A percentile compares a stretch with the other conserved stretches of the same genome.
Evolutionary conservation across 2,329 filamentous ascomycete genomes (phyloP).

Genomic region (Trichoderma sp.): DNA sequence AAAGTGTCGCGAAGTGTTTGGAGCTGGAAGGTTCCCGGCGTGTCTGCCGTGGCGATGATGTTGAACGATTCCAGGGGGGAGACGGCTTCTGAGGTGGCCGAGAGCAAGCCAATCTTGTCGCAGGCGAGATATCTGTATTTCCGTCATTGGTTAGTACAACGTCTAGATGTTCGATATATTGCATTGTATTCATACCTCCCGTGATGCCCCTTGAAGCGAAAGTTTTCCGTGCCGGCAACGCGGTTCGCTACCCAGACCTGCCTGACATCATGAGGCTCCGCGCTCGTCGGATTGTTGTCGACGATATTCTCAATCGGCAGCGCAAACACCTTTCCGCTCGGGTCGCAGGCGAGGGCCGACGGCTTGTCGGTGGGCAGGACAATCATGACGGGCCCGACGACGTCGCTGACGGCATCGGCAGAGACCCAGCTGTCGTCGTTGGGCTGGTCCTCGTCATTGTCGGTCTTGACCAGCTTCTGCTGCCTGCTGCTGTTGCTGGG

Average conservation of each 20-base stretch:
- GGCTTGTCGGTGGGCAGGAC: constrained; percentile 74
- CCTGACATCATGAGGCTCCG: constrained; percentile 91
- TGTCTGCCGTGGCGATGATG: constrained; percentile 61
- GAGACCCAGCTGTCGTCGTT: constrained; percentile 90
- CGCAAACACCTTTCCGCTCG: constrained; percentile 81
- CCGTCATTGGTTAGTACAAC: background rate
- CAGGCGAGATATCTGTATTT: constrained; percentile 73
- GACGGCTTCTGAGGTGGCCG: constrained; percentile 76
- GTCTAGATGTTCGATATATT: too few species aligned
- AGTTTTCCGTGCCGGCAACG: constrained; percentile 76
- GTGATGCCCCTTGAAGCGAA: constrained; percentile 87
- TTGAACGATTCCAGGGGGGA: constrained; percentile 80
- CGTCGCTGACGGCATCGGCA: constrained; percentile 70
- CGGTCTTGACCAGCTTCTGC: background rate
- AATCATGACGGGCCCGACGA: constrained; percentile 78
- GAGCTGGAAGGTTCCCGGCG: constrained; percentile 69
- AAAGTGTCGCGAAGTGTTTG: constrained; percentile 72
- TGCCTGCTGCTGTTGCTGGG: constrained; percentile 6
- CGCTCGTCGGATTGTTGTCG: constrained; percentile 75
- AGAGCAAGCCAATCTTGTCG: constrained; percentile 77
- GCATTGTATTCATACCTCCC: constrained; percentile 58
- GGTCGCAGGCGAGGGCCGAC: constrained; percentile 79
- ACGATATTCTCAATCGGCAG: constrained; percentile 83
- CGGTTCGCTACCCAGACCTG: constrained; percentile 92
- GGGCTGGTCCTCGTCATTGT: constrained; percentile 31